Conservation (phyloP, 108 stramenopile genomes). For the Conticribra guillardii region DNA sequence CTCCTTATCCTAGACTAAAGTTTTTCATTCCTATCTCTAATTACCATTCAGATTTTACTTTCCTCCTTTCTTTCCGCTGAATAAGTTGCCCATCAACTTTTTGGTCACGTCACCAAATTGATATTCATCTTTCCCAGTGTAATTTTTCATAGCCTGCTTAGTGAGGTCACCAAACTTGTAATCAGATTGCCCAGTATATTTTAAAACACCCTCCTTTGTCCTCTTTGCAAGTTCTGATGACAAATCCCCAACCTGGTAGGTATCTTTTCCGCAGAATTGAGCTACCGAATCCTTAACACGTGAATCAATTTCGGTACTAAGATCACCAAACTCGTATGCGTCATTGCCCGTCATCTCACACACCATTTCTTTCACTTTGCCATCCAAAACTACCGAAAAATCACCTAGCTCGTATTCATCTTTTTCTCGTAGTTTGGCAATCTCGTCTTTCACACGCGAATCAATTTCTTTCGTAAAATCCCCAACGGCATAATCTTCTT, state of each 20-base stretch:
- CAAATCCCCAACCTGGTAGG: constrained; percentile 77
- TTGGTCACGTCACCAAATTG: constrained; percentile 80
- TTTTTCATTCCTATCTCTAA: neutral
- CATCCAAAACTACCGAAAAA: constrained; percentile 76
- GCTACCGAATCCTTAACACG: constrained; percentile 66
- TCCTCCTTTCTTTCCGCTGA: constrained; percentile 49
- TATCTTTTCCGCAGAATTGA: constrained; percentile 70
- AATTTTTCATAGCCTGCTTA: constrained; percentile 63
- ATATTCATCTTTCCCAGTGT: constrained; percentile 78
- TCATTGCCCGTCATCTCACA: constrained; percentile 81
- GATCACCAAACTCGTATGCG: constrained; percentile 78
- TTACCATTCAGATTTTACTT: constrained; percentile 9
- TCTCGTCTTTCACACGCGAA: constrained; percentile 71
- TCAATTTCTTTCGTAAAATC: constrained; percentile 86
- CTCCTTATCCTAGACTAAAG: neutral
- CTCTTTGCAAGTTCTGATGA: constrained; percentile 61
- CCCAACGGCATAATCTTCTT: constrained; percentile 58
- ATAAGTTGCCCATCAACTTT: constrained; percentile 71
- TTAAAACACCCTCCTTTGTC: constrained; percentile 67
- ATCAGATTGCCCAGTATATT: constrained; percentile 75
- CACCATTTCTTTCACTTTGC: constrained; percentile 58
- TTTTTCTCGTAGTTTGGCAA: constrained; percentile 63
- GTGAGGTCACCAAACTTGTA: constrained; percentile 67
- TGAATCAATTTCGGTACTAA: constrained; percentile 64
- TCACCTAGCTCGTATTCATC: constrained; percentile 73